Evolutionary conservation across 441 rosid species (phyloP).

Genomic region (Theobroma grandiflorum): DNA sequence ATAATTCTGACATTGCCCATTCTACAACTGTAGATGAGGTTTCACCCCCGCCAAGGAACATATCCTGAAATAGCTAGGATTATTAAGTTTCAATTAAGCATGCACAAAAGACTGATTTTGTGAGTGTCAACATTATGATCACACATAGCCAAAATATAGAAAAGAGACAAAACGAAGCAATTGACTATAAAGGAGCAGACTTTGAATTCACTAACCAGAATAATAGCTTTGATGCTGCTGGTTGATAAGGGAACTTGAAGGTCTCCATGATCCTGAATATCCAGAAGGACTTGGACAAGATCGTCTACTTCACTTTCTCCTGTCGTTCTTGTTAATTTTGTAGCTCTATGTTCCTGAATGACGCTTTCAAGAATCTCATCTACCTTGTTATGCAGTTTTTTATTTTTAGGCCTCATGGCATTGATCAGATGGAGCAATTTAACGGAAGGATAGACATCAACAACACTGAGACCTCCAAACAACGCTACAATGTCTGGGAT

Average conservation of each 20-base stretch:
- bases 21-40: slow-evolving; percentile 26
- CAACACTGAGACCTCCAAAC: neutral
- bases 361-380: slow-evolving; percentile 4
- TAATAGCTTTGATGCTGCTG: slow-evolving; percentile 32
- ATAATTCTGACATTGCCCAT: slow-evolving; percentile 38
- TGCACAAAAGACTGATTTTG: too few species aligned
- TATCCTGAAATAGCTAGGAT: neutral
- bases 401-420: neutral
- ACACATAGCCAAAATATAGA: too few species aligned
- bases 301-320: neutral
- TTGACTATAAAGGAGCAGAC: too few species aligned
- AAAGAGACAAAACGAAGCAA: too few species aligned
- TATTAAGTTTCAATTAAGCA: too few species aligned
- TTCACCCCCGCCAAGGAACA: slow-evolving; percentile 31
- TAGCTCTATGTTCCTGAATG: neutral
- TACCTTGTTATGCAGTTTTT: neutral
- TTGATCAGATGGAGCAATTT: neutral
- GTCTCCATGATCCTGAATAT: neutral
- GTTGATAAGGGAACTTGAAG: slow-evolving; percentile 17
- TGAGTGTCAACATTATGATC: too few species aligned
- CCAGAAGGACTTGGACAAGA: neutral
- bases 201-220: slow-evolving; percentile 20
- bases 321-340: neutral
- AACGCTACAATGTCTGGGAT: neutral
- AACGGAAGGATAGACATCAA: neutral